A percentile compares a stretch with the other conserved stretches of the same genome.
phyloP scores from a whole-genome alignment of 129 eudicot genomes.

The Heracleum sosnowskyi region DNA sequence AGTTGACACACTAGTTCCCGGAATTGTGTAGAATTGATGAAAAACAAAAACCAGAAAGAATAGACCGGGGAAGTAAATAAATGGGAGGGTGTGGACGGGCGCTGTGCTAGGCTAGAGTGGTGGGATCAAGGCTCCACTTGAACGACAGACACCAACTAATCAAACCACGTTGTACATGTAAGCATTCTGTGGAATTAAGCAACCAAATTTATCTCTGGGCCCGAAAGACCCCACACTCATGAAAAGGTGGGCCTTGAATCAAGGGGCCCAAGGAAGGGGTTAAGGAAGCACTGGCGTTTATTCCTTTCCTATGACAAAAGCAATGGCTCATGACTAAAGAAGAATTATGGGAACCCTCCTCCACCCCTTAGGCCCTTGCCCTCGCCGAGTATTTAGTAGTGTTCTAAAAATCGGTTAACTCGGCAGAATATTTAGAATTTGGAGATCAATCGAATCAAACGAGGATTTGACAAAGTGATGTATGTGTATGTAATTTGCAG shows the following conservation, averaged over 20 bases:
- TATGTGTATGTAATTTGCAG: neutral
- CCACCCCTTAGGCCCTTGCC: no score
- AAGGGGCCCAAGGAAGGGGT: conserved; percentile 37
- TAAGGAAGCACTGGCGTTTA: conserved; percentile 41
- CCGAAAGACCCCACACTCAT: conserved; percentile 24
- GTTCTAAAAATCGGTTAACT: no score
- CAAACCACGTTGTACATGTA: conserved; percentile 31
- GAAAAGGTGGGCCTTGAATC: conserved; percentile 20
- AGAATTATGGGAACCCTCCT: conserved; percentile 34
- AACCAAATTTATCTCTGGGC: conserved; percentile 39
- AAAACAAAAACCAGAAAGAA: no score
- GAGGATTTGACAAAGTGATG: no score
- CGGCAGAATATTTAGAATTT: no score
- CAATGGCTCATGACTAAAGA: conserved; percentile 37
- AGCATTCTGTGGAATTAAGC: conserved; percentile 45
- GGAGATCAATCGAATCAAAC: no score
- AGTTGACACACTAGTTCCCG: neutral
- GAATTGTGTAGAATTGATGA: no score
- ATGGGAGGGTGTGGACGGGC: neutral
- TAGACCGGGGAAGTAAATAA: neutral
- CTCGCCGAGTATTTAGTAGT: no score
- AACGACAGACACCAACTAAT: conserved; percentile 55
- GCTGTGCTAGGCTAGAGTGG: conserved; percentile 5
- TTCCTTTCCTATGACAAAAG: conserved; percentile 43
- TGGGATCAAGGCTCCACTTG: conserved; percentile 58